Conservation (phyloP, 2,329 filamentous ascomycete species). For the Penicillium sp. region DNA sequence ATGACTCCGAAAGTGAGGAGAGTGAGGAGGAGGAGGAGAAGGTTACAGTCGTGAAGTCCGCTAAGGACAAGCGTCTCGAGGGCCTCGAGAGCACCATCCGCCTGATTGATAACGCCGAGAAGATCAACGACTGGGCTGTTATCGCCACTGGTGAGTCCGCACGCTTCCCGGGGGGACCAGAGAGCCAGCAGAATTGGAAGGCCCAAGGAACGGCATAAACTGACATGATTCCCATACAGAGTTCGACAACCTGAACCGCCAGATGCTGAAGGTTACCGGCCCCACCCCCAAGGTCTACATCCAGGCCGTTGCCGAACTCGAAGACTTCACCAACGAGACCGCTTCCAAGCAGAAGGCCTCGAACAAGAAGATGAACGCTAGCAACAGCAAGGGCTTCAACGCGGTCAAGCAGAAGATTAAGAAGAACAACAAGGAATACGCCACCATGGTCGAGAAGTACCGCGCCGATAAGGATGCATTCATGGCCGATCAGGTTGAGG, state of each 20-base stretch:
- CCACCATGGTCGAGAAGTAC: conserved; percentile 83
- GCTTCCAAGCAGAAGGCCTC: conserved; percentile 94
- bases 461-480: conserved; percentile 79
- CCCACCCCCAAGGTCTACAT: conserved; percentile 89
- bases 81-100: conserved; percentile 88
- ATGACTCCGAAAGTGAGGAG: conserved; percentile 73
- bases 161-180: background rate
- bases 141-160: conserved; percentile 74
- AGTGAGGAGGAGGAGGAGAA: conserved; percentile 85
- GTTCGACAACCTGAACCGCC: conserved; percentile 90
- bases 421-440: conserved; percentile 97
- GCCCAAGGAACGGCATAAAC: conserved; percentile 8
- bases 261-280: conserved; percentile 75
- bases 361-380: conserved; percentile 98
- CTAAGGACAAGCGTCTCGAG: conserved; percentile 95
- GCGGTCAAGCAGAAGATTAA: conserved; percentile 97
- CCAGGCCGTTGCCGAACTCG: conserved; percentile 87
- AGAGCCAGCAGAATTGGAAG: background rate
- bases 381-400: conserved; percentile 89
- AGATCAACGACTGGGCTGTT: conserved; percentile 96
- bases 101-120: conserved; percentile 92
- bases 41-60: conserved; percentile 87
- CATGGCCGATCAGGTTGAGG: conserved; percentile 81
- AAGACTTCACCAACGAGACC: conserved; percentile 91
- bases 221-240: conserved; percentile 54